Evolutionary conservation across 2,329 filamentous ascomycete species (phyloP).

Genomic region (Xylaria sp.): DNA sequence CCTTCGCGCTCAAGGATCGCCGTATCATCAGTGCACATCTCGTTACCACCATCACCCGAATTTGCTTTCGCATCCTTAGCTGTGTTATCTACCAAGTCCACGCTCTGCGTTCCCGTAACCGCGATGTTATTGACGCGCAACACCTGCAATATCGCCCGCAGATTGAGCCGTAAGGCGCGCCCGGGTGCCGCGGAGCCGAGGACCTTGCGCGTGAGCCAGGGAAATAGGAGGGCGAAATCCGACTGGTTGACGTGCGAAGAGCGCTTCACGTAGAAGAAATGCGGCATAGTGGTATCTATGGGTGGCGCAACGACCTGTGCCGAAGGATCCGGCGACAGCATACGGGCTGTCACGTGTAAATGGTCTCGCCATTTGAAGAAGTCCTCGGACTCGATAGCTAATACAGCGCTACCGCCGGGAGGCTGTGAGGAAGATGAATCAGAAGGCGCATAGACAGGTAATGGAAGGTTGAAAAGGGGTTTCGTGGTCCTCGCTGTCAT

Average conservation of each 20-base stretch:
- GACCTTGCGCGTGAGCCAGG: slow-evolving; percentile 71
- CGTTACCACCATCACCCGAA: slow-evolving; percentile 47
- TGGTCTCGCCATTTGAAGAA: slow-evolving; percentile 85
- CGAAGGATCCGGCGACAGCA: slow-evolving; percentile 69
- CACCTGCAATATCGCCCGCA: slow-evolving; percentile 68
- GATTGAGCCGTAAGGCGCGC: slow-evolving; percentile 68
- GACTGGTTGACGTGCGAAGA: slow-evolving; percentile 86
- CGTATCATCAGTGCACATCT: slow-evolving; percentile 56
- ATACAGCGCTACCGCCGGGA: slow-evolving; percentile 67
- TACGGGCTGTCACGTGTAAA: slow-evolving; percentile 73
- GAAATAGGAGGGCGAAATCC: slow-evolving; percentile 86
- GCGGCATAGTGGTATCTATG: slow-evolving; percentile 55
- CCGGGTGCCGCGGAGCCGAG: slow-evolving; percentile 69
- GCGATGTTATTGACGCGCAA: slow-evolving; percentile 62
- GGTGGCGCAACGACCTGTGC: slow-evolving; percentile 57
- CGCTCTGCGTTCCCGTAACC: slow-evolving; percentile 57
- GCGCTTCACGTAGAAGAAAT: slow-evolving; percentile 78
- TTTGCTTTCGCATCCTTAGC: slow-evolving; percentile 3
- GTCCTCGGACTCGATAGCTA: slow-evolving; percentile 79
- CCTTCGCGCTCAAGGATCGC: slow-evolving; percentile 62
- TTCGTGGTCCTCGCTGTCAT: slow-evolving; percentile 71
- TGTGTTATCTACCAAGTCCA: slow-evolving; percentile 59
- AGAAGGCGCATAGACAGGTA: slow-evolving; percentile 72
- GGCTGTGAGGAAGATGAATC: slow-evolving; percentile 47
- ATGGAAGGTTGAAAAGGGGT: slow-evolving; percentile 75